These are phyloP conservation scores for Suillus spraguei DNA, from an alignment of 768 basidiomycete species.

Conservation along the genomic window DNA sequence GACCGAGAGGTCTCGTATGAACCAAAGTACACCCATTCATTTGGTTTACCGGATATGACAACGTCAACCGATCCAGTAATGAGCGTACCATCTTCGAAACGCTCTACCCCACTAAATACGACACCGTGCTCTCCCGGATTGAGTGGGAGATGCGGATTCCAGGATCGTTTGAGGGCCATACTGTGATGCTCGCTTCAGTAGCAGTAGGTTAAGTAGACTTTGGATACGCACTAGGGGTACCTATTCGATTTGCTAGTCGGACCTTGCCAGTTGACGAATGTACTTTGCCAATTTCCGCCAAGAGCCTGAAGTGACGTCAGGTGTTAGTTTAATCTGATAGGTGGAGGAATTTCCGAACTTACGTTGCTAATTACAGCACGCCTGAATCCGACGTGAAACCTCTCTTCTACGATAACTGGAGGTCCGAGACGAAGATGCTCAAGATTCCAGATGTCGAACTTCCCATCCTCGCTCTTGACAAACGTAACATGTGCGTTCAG, in stretches of 20 bases:
- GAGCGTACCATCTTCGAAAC: conserved; percentile 5
- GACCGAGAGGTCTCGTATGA: conserved; percentile 15
- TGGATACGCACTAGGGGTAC: conserved; percentile 4
- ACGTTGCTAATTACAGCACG: conserved; percentile 23
- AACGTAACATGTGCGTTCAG: conserved; percentile 10
- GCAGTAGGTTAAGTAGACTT: neutral
- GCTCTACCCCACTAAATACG: conserved; percentile 11
- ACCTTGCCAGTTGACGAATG: conserved; percentile 12
- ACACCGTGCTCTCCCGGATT: conserved; percentile 20
- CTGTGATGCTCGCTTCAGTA: conserved; percentile 8
- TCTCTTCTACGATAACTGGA: conserved; percentile 11
- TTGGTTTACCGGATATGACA: conserved; percentile 16
- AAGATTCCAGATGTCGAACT: conserved; percentile 17
- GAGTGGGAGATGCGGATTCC: conserved; percentile 21
- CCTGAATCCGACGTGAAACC: conserved; percentile 16
- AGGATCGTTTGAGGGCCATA: conserved; percentile 18
- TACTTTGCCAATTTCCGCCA: conserved; percentile 2
- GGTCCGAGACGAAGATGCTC: conserved; percentile 16
- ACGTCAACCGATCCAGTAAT: conserved; percentile 18
- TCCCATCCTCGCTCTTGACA: conserved; percentile 15
- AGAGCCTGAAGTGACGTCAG: neutral
- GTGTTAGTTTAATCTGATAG: neutral
- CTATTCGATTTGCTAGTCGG: neutral
- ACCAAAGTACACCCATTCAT: conserved; percentile 14
- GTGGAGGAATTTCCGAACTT: neutral